Conservation (phyloP, 2,329 filamentous ascomycete species). For the Immersiporthe knoxdaviesiana region DNA sequence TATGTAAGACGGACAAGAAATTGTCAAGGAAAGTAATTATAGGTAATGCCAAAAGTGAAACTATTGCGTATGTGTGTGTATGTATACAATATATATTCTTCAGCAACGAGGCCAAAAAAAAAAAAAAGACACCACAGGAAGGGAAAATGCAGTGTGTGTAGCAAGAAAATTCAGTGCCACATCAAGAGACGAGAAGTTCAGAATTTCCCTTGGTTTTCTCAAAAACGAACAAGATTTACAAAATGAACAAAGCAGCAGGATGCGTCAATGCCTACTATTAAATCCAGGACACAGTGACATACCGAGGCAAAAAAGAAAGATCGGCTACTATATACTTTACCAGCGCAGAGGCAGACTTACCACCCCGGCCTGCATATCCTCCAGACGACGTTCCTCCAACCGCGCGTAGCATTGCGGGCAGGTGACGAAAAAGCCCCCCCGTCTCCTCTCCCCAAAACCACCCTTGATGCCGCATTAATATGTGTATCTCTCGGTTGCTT, state of each 20-base stretch:
- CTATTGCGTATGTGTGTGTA: background rate
- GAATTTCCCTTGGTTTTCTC: background rate
- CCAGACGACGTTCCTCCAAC: background rate
- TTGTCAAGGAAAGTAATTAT: background rate
- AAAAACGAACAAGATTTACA: background rate
- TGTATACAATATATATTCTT: background rate
- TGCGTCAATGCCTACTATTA: background rate
- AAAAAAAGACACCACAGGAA: background rate
- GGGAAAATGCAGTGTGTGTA: background rate
- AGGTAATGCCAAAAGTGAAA: background rate
- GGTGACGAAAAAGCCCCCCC: background rate
- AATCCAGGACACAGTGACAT: background rate
- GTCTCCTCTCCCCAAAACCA: no score
- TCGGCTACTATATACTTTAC: conserved; percentile 3
- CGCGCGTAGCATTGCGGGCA: conserved; percentile 5
- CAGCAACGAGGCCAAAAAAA: background rate
- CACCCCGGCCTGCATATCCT: background rate
- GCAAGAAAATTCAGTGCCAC: background rate
- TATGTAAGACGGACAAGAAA: background rate
- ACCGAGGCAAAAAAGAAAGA: background rate
- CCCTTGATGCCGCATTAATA: background rate
- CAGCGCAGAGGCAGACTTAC: background rate
- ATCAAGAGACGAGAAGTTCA: background rate
- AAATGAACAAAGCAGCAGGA: background rate
- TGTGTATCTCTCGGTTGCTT: background rate